Conservation (phyloP, 352 stramenopile genomes). For the Phytophthora vignae region DNA sequence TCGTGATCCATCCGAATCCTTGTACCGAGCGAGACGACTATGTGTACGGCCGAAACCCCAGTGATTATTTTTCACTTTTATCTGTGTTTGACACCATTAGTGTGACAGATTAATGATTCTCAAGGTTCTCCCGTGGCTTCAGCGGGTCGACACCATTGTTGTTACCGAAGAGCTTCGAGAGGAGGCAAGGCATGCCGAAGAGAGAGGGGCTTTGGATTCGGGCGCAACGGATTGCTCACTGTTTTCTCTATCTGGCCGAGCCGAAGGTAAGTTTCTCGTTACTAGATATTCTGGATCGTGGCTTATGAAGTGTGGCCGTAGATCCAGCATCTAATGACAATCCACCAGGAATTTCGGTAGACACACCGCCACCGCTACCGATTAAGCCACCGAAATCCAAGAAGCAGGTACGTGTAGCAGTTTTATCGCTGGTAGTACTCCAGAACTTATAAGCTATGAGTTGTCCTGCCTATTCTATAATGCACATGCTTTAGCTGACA, state of each 20-base stretch:
- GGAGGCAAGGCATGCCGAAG: constrained; percentile 49
- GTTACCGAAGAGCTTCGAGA: constrained; percentile 57
- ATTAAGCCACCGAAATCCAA: constrained; percentile 13
- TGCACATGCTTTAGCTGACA: constrained; percentile 37
- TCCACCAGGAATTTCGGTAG: neutral
- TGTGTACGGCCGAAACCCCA: constrained; percentile 34
- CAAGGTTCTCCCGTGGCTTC: constrained; percentile 57
- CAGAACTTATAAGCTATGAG: neutral
- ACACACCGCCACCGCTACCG: neutral
- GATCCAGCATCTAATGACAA: constrained; percentile 4
- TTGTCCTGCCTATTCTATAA: neutral
- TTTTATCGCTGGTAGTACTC: neutral
- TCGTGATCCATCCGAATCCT: constrained; percentile 77
- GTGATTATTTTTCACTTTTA: neutral
- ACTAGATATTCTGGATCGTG: neutral
- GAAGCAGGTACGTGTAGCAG: constrained; percentile 29
- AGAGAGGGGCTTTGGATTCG: constrained; percentile 41
- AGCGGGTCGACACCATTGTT: constrained; percentile 49
- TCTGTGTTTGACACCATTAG: neutral
- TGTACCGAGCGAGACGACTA: constrained; percentile 63
- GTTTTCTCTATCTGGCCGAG: constrained; percentile 25
- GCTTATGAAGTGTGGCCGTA: neutral
- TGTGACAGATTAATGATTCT: constrained; percentile 41
- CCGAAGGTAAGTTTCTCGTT: constrained; percentile 14
- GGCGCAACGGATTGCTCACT: constrained; percentile 46